Conservation (phyloP, 2,329 filamentous ascomycete genomes). For the Sordariomycetes sp. region DNA sequence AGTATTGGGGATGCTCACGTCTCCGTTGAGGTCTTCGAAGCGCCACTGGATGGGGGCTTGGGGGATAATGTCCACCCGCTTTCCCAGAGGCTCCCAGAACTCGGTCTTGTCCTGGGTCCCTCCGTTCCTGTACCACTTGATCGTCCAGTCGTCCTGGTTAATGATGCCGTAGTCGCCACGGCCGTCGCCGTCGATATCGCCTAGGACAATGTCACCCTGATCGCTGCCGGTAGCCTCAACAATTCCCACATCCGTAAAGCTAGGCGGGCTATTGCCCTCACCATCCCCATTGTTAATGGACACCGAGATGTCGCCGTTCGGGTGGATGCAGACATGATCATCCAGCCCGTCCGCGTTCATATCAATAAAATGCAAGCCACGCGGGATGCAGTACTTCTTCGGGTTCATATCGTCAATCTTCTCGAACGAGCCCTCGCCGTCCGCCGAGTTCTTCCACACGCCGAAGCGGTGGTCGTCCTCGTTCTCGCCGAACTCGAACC, state of each 20-base stretch:
- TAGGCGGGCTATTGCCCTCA: background rate
- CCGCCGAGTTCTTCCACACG: constrained; percentile 4
- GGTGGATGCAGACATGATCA: constrained; percentile 17
- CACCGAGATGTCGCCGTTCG: constrained; percentile 9
- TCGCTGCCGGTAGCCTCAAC: background rate
- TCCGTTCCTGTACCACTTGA: constrained; percentile 6
- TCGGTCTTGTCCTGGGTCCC: constrained; percentile 7
- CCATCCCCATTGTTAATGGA: constrained; percentile 2
- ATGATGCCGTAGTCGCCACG: constrained; percentile 8
- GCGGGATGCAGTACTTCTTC: constrained; percentile 1
- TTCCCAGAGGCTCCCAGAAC: constrained; percentile 20
- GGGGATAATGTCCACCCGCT: constrained; percentile 7
- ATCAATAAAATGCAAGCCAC: constrained; percentile 4
- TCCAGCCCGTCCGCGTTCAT: constrained; percentile 13
- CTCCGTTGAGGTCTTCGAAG: constrained; percentile 12
- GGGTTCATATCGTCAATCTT: constrained; percentile 10
- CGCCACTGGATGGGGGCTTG: constrained; percentile 6
- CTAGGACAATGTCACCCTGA: constrained; percentile 12
- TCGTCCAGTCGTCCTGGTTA: background rate
- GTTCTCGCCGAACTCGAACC: constrained; percentile 7
- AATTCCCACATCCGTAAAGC: background rate
- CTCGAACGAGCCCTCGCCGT: constrained; percentile 7
- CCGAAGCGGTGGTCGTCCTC: background rate
- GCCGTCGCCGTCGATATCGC: constrained; percentile 12
- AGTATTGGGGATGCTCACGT: background rate